Conservation (phyloP, 1,139 yeast species). For the Zygoascus sp. region DNA sequence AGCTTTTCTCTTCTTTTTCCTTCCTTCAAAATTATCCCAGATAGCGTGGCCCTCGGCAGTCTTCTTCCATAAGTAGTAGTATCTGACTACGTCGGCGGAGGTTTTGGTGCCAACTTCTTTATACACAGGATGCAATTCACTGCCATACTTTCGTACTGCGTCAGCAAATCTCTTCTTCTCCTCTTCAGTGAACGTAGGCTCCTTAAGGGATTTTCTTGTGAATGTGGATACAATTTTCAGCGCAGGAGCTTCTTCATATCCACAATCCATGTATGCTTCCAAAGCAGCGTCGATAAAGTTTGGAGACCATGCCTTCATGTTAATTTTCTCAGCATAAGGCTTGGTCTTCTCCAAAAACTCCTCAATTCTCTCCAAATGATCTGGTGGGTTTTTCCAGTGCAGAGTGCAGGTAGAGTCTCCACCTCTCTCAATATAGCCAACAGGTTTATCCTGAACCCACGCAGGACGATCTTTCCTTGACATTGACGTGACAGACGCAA, state of each 20-base stretch:
- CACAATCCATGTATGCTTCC: constrained; percentile 47
- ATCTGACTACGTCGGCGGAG: constrained; percentile 73
- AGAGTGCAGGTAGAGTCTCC: constrained; percentile 64
- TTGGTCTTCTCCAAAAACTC: constrained; percentile 52
- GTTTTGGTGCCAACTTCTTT: constrained; percentile 67
- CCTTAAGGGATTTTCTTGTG: constrained; percentile 57
- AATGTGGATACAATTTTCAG: constrained; percentile 39
- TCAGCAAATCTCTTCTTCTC: constrained; percentile 70
- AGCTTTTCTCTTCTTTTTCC: constrained; percentile 43
- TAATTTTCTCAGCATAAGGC: constrained; percentile 51
- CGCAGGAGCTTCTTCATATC: constrained; percentile 51
- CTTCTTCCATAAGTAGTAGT: constrained; percentile 88
- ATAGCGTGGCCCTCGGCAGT: constrained; percentile 66
- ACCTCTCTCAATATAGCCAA: constrained; percentile 85
- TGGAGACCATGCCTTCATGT: constrained; percentile 52
- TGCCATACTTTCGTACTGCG: constrained; percentile 70
- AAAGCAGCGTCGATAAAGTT: constrained; percentile 76
- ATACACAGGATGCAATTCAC: constrained; percentile 71
- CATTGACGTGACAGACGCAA: constrained; percentile 24
- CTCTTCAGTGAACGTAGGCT: constrained; percentile 65
- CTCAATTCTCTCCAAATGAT: constrained; percentile 40
- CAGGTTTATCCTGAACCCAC: constrained; percentile 77
- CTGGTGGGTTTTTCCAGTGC: constrained; percentile 55
- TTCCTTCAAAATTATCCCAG: constrained; percentile 81
- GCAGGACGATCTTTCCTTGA: constrained; percentile 51